Conservation (phyloP, 2,329 filamentous ascomycete genomes). For the Alternaria triticimaculans region DNA sequence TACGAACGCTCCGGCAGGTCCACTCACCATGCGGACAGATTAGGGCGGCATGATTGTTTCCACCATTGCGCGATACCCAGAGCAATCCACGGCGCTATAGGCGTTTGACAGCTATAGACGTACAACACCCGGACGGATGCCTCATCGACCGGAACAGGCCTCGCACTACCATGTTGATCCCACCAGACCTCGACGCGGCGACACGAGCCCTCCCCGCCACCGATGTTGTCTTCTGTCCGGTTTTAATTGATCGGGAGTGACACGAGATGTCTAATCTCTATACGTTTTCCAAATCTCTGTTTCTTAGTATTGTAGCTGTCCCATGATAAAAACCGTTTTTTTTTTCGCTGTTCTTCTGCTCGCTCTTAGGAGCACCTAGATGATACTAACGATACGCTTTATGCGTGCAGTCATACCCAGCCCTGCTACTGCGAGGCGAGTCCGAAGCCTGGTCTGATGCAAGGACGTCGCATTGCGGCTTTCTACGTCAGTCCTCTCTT, state of each 20-base stretch:
- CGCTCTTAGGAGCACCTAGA: not conserved
- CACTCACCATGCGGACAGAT: slow-evolving; percentile 21
- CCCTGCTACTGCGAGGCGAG: not conserved
- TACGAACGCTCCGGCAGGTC: slow-evolving; percentile 17
- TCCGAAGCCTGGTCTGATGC: not conserved
- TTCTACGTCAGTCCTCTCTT: slow-evolving; percentile 1
- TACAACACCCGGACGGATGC: slow-evolving; percentile 7
- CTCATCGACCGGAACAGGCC: slow-evolving; percentile 15
- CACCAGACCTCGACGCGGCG: slow-evolving; percentile 15
- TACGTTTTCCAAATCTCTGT: slow-evolving; percentile 1
- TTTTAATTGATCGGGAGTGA: not conserved
- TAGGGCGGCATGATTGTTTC: slow-evolving; percentile 8
- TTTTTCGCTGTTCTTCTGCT: slow-evolving; percentile 17
- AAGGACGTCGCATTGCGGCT: not conserved
- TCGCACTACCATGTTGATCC: slow-evolving; percentile 19
- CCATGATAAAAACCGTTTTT: slow-evolving; percentile 23
- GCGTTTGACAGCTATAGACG: slow-evolving; percentile 13
- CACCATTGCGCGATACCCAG: slow-evolving; percentile 13
- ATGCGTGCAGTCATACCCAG: not conserved
- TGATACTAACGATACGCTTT: not conserved
- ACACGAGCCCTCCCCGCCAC: slow-evolving; percentile 11
- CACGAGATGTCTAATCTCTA: slow-evolving; percentile 5
- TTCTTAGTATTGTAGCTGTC: slow-evolving; percentile 27
- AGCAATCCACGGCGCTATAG: slow-evolving; percentile 4
- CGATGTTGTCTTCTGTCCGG: slow-evolving; percentile 10